Evolutionary conservation across 2,329 filamentous ascomycete species (phyloP).

Genomic region (Aspergillus unguis): DNA sequence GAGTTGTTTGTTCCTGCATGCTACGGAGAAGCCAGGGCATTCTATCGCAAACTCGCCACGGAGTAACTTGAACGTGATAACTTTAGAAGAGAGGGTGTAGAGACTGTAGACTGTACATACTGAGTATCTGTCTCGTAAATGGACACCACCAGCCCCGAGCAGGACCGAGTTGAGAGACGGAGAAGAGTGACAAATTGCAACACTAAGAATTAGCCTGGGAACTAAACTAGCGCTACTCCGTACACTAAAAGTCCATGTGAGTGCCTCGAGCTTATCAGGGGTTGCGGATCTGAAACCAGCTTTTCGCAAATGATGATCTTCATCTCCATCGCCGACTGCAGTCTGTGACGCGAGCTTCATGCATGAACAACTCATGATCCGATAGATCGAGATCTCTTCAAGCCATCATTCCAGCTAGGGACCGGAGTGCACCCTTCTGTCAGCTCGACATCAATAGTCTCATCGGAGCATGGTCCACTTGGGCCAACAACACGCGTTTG

Average conservation of each 20-base stretch:
- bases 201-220: not conserved
- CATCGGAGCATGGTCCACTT: too few relatives aligned
- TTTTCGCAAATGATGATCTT: not conserved
- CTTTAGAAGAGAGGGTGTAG: too few relatives aligned
- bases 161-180: not conserved
- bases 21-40: constrained; percentile 14
- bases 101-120: too few relatives aligned
- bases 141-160: not conserved
- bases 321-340: not conserved
- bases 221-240: not conserved
- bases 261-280: constrained; percentile 2
- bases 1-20: constrained; percentile 21
- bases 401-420: too few relatives aligned
- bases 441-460: too few relatives aligned
- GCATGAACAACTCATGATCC: too few relatives aligned
- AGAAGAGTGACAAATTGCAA: not conserved
- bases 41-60: not conserved
- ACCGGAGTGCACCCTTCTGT: too few relatives aligned
- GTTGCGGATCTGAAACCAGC: constrained; percentile 1
- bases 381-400: too few relatives aligned
- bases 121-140: not conserved
- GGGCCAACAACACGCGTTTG: too few relatives aligned
- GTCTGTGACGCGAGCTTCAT: too few relatives aligned
- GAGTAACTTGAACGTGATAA: too few relatives aligned
- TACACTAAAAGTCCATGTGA: not conserved